Evolutionary conservation across 2,329 filamentous ascomycete species (phyloP).

Genomic region (Epichloe uncinata): DNA sequence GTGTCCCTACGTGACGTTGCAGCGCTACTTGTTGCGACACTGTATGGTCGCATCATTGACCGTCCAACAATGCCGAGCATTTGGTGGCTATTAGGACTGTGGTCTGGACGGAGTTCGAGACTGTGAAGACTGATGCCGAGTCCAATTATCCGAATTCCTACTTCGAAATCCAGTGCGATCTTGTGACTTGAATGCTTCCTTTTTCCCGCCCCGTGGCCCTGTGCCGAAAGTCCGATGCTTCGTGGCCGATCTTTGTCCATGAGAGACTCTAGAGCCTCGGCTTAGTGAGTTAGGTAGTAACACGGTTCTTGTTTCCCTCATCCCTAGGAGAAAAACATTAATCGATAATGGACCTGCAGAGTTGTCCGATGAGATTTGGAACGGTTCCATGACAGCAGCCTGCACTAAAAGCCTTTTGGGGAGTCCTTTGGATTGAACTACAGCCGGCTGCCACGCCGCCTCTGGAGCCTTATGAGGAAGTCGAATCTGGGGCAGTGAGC

Average conservation of each 20-base stretch:
- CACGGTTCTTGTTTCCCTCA: constrained; percentile 25
- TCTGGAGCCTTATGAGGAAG: constrained; percentile 51
- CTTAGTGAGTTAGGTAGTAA: constrained; percentile 22
- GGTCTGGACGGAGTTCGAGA: constrained; percentile 4
- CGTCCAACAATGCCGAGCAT: not conserved
- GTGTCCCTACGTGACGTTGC: not conserved
- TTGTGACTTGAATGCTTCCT: constrained; percentile 19
- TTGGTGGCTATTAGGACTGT: not conserved
- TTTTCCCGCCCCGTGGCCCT: constrained; percentile 19
- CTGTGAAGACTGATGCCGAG: constrained; percentile 13
- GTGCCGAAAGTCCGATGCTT: constrained; percentile 19
- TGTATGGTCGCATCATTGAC: not conserved
- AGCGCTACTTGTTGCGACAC: not conserved
- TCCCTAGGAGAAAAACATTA: constrained; percentile 29
- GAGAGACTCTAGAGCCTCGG: constrained; percentile 17
- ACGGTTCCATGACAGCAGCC: constrained; percentile 20
- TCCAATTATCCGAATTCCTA: constrained; percentile 29
- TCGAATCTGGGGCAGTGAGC: constrained; percentile 57
- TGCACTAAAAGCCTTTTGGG: constrained; percentile 36
- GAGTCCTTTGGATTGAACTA: constrained; percentile 39
- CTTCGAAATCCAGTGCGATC: constrained; percentile 27
- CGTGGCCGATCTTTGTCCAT: constrained; percentile 9
- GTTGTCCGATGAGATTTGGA: constrained; percentile 20
- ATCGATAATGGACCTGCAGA: constrained; percentile 23
- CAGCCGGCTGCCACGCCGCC: constrained; percentile 48